A percentile compares a stretch with the other conserved stretches of the same genome.
phyloP scores from a whole-genome alignment of 2,329 filamentous ascomycete genomes.

The Arthrobotrys megalospora region DNA sequence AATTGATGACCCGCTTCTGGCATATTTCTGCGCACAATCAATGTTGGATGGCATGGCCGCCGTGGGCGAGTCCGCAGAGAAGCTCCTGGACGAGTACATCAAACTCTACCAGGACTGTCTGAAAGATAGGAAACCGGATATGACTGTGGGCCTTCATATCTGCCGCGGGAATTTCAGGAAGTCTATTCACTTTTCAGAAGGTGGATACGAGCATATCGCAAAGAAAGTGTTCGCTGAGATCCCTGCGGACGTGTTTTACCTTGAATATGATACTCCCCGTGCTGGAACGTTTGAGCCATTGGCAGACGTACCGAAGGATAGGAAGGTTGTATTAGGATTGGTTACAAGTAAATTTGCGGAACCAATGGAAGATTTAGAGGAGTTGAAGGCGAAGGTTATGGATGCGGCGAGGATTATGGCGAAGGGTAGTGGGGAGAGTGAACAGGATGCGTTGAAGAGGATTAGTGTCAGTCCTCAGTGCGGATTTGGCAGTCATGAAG shows the following conservation, averaged over 20 bases:
- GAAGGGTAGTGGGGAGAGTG: constrained; percentile 76
- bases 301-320: constrained; percentile 74
- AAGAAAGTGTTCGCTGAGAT: constrained; percentile 77
- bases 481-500: constrained; percentile 81
- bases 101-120: constrained; percentile 82
- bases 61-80: constrained; percentile 79
- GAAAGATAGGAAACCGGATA: constrained; percentile 74
- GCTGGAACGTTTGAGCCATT: constrained; percentile 78
- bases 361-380: constrained; percentile 75
- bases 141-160: constrained; percentile 83
- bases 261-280: constrained; percentile 78
- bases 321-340: constrained; percentile 76
- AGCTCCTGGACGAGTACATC: constrained; percentile 82
- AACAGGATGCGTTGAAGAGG: constrained; percentile 78
- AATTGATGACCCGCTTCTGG: constrained; percentile 78
- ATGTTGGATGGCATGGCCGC: constrained; percentile 80
- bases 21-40: constrained; percentile 81
- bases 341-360: constrained; percentile 76
- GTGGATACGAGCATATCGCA: constrained; percentile 78
- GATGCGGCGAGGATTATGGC: constrained; percentile 79
- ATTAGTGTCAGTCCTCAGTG: constrained; percentile 80
- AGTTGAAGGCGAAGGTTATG: constrained; percentile 75
- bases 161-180: constrained; percentile 80
- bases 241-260: constrained; percentile 78
- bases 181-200: constrained; percentile 77